Base-by-base conservation (phyloP, 352 stramenopile genomes). In the Pythium plurisporium region DNA sequence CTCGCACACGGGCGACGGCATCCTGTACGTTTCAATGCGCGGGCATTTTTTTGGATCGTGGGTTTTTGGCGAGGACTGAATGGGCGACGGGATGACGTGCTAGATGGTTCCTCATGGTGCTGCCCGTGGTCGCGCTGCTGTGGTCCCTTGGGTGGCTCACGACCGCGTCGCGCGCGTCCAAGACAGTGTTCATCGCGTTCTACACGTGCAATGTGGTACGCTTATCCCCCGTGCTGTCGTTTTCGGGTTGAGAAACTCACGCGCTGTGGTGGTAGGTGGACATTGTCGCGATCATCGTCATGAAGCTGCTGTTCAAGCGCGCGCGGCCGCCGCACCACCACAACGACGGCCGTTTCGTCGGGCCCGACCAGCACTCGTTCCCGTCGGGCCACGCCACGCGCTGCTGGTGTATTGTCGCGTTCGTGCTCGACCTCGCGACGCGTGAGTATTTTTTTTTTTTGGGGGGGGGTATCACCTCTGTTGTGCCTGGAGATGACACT, bases 321-420 rank as follows among this genome's bases (percentile, higher is more conserved):
- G 57, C 79, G 12, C 73, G 84, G 0, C 84, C 84, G 27, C 79
- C 79, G n/a, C 86, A 91, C 55, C 84, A 94, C 65, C 55, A 77
- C 33, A 72, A 66, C 38, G 82, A 94, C 55, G 62, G 76, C 38
- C 78, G 84, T 34, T 94, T 94, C 50, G 79, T 91, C 26, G 84
- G 84, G 0, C 81, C 84, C 0, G 84, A 94, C 65, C 76, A 94
- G 69, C 83, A 92, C 59, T 94, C 84, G 59, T 94, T 94, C 67
- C 84, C 84, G 10, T 94, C 84, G 4, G 84, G 84, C 37, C 84
- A 94, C 64, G 84, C 82, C 5, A 91, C 84, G 34, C 82, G 84
- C 51, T 75, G 76, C 22, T 89, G 82, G 69, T 80, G 78, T 46
- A 74, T 94, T 57, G 66, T 90, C 25, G 79, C 64, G 8, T 71